phyloP scores from a whole-genome alignment of 1,139 yeast genomes.

The Arxiozyma telluris region DNA sequence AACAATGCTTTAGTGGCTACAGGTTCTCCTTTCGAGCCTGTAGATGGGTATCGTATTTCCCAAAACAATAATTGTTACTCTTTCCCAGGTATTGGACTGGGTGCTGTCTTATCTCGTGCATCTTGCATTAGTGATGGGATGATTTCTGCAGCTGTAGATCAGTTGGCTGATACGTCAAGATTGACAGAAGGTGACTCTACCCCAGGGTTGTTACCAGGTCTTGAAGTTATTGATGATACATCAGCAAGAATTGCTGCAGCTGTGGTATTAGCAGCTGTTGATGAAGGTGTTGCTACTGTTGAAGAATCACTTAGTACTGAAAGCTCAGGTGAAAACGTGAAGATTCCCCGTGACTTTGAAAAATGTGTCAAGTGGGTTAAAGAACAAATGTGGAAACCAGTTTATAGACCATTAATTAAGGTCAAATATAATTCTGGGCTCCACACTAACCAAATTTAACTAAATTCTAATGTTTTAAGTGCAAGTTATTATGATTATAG shows the following conservation, averaged over 20 bases:
- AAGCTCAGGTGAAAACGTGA: conserved; percentile 47
- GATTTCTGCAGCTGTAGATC: conserved; percentile 94
- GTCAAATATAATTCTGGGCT: conserved; percentile 64
- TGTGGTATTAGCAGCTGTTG: conserved; percentile 73
- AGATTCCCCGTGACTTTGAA: conserved; percentile 74
- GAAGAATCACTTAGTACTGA: conserved; percentile 44
- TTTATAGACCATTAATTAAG: conserved; percentile 76
- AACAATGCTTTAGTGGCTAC: conserved; percentile 89
- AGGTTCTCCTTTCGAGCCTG: conserved; percentile 95
- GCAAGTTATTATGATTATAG: too few species aligned
- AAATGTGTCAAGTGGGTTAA: conserved; percentile 82
- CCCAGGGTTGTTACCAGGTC: conserved; percentile 81
- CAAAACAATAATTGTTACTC: conserved; percentile 95
- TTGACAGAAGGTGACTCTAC: conserved; percentile 59
- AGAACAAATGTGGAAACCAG: conserved; percentile 93
- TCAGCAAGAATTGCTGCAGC: conserved; percentile 91
- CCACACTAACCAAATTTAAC: conserved; percentile 60
- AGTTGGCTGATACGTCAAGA: conserved; percentile 76
- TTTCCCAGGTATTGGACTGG: conserved; percentile 96
- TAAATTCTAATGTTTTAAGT: not conserved
- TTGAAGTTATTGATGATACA: conserved; percentile 77
- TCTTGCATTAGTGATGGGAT: conserved; percentile 72
- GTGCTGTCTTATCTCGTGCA: conserved; percentile 84
- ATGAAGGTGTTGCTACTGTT: conserved; percentile 78
- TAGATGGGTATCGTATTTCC: conserved; percentile 75